Conservation (phyloP, 1,284 basidiomycete species). For the Stygiomarasmius scandens region DNA sequence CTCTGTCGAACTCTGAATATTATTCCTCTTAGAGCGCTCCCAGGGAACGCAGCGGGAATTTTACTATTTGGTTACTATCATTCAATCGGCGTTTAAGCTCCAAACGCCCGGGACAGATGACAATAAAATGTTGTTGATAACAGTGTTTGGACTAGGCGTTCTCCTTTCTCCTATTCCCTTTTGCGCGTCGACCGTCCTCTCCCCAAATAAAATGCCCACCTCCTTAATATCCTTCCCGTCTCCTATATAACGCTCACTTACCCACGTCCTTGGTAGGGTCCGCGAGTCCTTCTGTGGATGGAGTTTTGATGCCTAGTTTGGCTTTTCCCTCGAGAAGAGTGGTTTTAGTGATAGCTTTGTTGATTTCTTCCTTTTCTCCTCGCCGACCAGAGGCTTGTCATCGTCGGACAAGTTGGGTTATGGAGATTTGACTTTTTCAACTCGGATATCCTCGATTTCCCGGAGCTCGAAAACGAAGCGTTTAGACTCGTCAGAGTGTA, state of each 20-base stretch:
- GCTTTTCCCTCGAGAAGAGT: slow-evolving; percentile 56
- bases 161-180: too few relatives aligned
- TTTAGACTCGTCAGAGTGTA: slow-evolving; percentile 54
- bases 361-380: slow-evolving; percentile 65
- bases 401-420: slow-evolving; percentile 54
- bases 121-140: too few relatives aligned
- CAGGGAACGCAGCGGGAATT: too few relatives aligned
- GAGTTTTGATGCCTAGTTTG: slow-evolving; percentile 24
- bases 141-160: too few relatives aligned
- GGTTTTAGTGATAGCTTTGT: slow-evolving; percentile 68
- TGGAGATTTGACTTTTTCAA: slow-evolving; percentile 65
- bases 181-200: too few relatives aligned
- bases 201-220: slow-evolving; percentile 14
- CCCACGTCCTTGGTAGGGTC: slow-evolving; percentile 5
- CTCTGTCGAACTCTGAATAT: too few relatives aligned
- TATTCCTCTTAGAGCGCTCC: too few relatives aligned
- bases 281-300: neutral
- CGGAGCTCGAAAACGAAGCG: slow-evolving; percentile 81
- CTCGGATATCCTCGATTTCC: slow-evolving; percentile 82
- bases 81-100: too few relatives aligned
- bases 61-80: too few relatives aligned
- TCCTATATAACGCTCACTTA: slow-evolving; percentile 14
- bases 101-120: too few relatives aligned
- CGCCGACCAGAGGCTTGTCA: slow-evolving; percentile 59
- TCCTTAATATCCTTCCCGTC: slow-evolving; percentile 12